Conservation (phyloP, 495 filamentous ascomycete species). For the Podospora conica region DNA sequence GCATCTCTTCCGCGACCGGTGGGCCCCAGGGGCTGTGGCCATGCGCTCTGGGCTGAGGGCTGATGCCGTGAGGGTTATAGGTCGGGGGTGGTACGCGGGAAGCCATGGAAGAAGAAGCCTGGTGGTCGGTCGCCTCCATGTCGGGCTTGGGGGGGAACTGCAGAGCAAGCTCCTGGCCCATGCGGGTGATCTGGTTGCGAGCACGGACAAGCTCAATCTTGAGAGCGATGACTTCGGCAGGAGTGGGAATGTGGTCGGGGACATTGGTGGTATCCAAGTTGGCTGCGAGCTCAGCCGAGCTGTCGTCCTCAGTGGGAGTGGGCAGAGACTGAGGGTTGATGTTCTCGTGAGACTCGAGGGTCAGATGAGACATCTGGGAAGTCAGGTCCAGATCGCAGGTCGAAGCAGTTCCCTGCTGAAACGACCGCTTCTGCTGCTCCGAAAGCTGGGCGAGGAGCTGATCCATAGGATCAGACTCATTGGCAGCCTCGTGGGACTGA, state of each 20-base stretch:
- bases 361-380: neutral
- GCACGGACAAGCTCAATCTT: slow-evolving; percentile 75
- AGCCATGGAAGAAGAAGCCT: neutral
- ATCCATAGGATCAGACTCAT: slow-evolving; percentile 46
- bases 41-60: neutral
- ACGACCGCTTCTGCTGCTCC: slow-evolving; percentile 56
- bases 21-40: neutral
- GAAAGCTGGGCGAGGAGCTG: slow-evolving; percentile 60
- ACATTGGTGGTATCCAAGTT: slow-evolving; percentile 5
- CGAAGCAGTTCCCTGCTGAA: slow-evolving; percentile 31
- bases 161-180: slow-evolving; percentile 79
- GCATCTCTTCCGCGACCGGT: neutral
- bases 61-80: neutral
- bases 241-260: slow-evolving; percentile 20
- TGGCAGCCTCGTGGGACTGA: neutral
- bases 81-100: neutral
- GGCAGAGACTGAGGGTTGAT: neutral
- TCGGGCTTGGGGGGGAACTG: slow-evolving; percentile 50
- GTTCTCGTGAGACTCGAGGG: neutral
- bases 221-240: slow-evolving; percentile 44
- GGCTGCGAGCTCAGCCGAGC: slow-evolving; percentile 40
- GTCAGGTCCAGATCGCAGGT: neutral
- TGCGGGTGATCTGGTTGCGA: slow-evolving; percentile 69
- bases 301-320: slow-evolving; percentile 16
- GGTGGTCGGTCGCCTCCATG: neutral